A percentile compares a stretch with the other conserved stretches of the same genome.
These are phyloP conservation scores for Porcisia hertigi DNA, from an alignment of 208 protist genomes.

Conservation along the genomic window DNA sequence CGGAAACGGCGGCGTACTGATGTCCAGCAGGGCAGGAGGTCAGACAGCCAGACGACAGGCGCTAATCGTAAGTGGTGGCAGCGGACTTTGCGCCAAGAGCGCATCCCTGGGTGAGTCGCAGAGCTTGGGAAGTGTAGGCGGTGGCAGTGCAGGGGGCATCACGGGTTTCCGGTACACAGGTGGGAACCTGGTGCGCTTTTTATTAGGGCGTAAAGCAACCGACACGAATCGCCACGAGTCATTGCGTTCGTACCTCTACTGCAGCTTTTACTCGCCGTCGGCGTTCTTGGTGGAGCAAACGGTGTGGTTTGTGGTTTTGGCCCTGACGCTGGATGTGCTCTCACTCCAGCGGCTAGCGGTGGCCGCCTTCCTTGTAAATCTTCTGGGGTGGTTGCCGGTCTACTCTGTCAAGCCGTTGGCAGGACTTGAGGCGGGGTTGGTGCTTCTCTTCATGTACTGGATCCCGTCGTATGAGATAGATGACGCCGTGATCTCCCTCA, in stretches of 20 bases:
- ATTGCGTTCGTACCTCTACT: slow-evolving; percentile 28
- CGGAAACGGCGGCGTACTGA: neutral
- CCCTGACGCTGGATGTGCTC: slow-evolving; percentile 15
- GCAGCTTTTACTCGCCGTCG: slow-evolving; percentile 34
- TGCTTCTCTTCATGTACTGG: slow-evolving; percentile 25
- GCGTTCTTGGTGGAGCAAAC: slow-evolving; percentile 43
- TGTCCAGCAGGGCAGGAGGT: neutral
- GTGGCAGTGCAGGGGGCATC: neutral
- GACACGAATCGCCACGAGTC: slow-evolving; percentile 24
- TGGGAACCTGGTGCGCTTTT: slow-evolving; percentile 23
- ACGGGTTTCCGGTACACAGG: slow-evolving; percentile 8
- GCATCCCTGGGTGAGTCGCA: neutral
- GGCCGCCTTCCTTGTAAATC: slow-evolving; percentile 24
- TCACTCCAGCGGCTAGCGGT: slow-evolving; percentile 33
- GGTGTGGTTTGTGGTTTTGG: slow-evolving; percentile 30
- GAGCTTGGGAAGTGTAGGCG: neutral
- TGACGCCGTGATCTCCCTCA: slow-evolving; percentile 15
- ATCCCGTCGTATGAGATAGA: slow-evolving; percentile 26
- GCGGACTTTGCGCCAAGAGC: neutral
- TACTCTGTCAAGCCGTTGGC: slow-evolving; percentile 19
- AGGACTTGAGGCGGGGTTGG: slow-evolving; percentile 7
- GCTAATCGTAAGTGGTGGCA: neutral
- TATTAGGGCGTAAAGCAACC: slow-evolving; percentile 16
- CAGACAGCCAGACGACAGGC: neutral
- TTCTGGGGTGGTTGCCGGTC: slow-evolving; percentile 27